Conservation (phyloP, 139 green algal species). For the Chlamydomonas sp. region DNA sequence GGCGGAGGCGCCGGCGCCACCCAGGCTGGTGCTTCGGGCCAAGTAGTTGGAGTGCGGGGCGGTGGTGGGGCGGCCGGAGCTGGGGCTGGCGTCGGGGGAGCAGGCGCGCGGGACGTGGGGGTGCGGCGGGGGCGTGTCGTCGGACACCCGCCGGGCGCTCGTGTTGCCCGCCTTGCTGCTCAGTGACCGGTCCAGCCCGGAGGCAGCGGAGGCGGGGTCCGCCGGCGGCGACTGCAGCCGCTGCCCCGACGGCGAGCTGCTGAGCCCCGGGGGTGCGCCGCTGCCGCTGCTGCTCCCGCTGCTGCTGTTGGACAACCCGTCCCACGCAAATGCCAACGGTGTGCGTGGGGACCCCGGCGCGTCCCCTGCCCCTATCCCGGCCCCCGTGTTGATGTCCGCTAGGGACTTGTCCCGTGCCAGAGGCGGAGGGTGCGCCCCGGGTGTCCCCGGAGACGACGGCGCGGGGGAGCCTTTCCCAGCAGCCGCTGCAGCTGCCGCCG, state of each 20-base stretch:
- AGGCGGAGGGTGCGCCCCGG: not conserved
- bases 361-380: not conserved
- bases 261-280: not conserved
- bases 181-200: too few relatives aligned
- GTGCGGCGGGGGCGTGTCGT: conserved; percentile 10
- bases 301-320: not conserved
- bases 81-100: not conserved
- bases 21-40: not conserved
- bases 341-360: conserved; percentile 20
- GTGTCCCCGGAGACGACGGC: not conserved
- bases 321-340: conserved; percentile 10
- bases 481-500: not conserved
- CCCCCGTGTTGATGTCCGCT: not conserved
- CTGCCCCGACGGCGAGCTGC: not conserved
- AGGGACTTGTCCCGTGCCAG: conserved; percentile 10
- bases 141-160: not conserved
- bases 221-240: not conserved
- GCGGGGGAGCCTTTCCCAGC: not conserved
- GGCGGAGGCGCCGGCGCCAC: not conserved
- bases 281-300: not conserved
- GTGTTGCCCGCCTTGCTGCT: not conserved
- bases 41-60: conserved; percentile 17
- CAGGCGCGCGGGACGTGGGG: not conserved
- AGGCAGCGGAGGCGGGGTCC: not conserved
- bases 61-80: not conserved